These are phyloP conservation scores for Flaveria floridana DNA, from an alignment of 140 eudicot species.

Conservation along the genomic window DNA sequence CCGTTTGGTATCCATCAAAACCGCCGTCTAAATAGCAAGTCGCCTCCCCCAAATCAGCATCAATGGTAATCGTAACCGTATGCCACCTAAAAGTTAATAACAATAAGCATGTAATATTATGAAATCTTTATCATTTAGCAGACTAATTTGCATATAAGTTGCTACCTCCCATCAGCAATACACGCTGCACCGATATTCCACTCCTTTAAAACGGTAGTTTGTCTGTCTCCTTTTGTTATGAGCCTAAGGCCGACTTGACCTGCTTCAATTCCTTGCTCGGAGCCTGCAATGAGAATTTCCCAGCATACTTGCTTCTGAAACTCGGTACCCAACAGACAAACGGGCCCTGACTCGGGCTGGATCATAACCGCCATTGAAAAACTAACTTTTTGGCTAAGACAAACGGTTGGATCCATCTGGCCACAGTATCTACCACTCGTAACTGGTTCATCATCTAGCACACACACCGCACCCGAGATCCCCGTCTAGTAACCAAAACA, in stretches of 20 bases:
- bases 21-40: constrained; percentile 93
- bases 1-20: constrained; percentile 86
- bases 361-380: constrained; percentile 83
- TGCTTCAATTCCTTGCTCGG: constrained; percentile 98
- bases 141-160: not conserved
- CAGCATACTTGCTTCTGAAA: constrained; percentile 78
- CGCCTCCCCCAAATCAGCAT: constrained; percentile 95
- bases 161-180: constrained; percentile 95
- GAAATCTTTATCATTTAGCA: not conserved
- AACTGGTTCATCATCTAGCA: constrained; percentile 95
- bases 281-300: constrained; percentile 96
- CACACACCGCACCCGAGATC: constrained; percentile 85
- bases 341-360: constrained; percentile 97
- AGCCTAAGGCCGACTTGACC: constrained; percentile 95
- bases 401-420: constrained; percentile 66
- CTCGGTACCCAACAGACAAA: constrained; percentile 90
- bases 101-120: not conserved
- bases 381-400: constrained; percentile 77
- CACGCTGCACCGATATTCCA: constrained; percentile 93
- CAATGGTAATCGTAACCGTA: constrained; percentile 81
- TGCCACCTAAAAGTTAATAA: constrained; percentile 74
- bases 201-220: constrained; percentile 76
- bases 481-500: constrained; percentile 59
- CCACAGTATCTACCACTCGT: constrained; percentile 90
- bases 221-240: constrained; percentile 85